Evolutionary conservation across 2,329 filamentous ascomycete genomes (phyloP).

Genomic region (Coniochaeta ligniaria): DNA sequence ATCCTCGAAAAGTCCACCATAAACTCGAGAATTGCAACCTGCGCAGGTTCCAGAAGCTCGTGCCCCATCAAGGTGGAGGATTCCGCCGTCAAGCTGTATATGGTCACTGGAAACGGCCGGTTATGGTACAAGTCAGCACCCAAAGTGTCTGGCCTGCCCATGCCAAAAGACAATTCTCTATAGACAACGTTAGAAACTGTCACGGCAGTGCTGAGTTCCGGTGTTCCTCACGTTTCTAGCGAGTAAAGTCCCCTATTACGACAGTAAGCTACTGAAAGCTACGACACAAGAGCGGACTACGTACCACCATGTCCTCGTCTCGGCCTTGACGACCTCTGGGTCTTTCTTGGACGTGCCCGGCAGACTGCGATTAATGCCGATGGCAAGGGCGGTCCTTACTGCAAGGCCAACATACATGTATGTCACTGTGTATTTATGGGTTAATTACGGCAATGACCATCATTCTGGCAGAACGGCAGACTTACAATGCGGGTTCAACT

Average conservation of each 20-base stretch:
- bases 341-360: slow-evolving; percentile 20
- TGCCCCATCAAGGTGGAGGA: neutral
- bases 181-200: neutral
- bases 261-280: slow-evolving; percentile 8
- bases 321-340: slow-evolving; percentile 23
- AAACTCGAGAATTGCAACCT: slow-evolving; percentile 17
- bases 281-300: neutral
- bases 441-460: neutral
- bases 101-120: slow-evolving; percentile 21
- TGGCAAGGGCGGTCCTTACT: slow-evolving; percentile 36
- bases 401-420: slow-evolving; percentile 42
- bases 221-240: slow-evolving; percentile 30
- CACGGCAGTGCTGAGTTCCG: neutral
- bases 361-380: slow-evolving; percentile 37
- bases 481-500: slow-evolving; percentile 37
- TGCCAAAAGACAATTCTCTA: slow-evolving; percentile 39
- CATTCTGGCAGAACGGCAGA: neutral
- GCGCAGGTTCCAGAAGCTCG: slow-evolving; percentile 14
- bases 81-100: neutral
- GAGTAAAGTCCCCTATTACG: slow-evolving; percentile 33
- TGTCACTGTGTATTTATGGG: slow-evolving; percentile 19
- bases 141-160: slow-evolving; percentile 39
- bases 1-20: slow-evolving; percentile 21
- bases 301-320: slow-evolving; percentile 38
- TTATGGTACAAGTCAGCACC: slow-evolving; percentile 42